These are phyloP conservation scores for Entomortierella lignicola DNA, from an alignment of 192 early-diverging fungal species.

Conservation along the genomic window DNA sequence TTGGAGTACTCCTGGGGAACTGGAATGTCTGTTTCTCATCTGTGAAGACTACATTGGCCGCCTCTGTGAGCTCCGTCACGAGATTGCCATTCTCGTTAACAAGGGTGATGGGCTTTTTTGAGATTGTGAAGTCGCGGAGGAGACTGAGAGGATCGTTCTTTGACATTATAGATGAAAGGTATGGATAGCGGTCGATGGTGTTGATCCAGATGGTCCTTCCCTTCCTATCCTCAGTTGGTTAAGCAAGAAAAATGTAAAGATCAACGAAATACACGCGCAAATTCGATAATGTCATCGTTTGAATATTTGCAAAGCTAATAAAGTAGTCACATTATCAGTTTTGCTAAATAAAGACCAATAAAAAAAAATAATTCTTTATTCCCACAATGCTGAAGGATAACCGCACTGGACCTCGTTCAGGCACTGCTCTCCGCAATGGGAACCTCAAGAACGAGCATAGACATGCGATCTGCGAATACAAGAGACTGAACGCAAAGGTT, in stretches of 20 bases:
- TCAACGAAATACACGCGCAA: too few species aligned
- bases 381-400: not conserved
- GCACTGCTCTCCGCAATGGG: not conserved
- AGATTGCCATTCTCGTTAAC: conserved; percentile 56
- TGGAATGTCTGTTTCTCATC: conserved; percentile 56
- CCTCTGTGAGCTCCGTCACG: conserved; percentile 57
- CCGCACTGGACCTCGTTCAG: not conserved
- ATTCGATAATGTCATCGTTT: too few species aligned
- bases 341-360: too few species aligned
- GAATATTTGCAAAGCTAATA: too few species aligned
- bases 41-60: conserved; percentile 67
- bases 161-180: conserved; percentile 9
- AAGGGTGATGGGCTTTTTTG: conserved; percentile 64
- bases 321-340: too few species aligned
- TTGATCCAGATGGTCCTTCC: not conserved
- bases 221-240: too few species aligned
- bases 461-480: not conserved
- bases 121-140: conserved; percentile 69
- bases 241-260: too few species aligned
- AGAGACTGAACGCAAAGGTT: not conserved
- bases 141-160: conserved; percentile 65
- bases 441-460: not conserved
- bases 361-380: not conserved
- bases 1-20: conserved; percentile 68
- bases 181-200: not conserved